Percentiles rank a stretch among this genome's conserved stretches.
These are phyloP conservation scores for Colletotrichum coccodes DNA, from an alignment of 2,329 filamentous ascomycete genomes.

Conservation along the genomic window DNA sequence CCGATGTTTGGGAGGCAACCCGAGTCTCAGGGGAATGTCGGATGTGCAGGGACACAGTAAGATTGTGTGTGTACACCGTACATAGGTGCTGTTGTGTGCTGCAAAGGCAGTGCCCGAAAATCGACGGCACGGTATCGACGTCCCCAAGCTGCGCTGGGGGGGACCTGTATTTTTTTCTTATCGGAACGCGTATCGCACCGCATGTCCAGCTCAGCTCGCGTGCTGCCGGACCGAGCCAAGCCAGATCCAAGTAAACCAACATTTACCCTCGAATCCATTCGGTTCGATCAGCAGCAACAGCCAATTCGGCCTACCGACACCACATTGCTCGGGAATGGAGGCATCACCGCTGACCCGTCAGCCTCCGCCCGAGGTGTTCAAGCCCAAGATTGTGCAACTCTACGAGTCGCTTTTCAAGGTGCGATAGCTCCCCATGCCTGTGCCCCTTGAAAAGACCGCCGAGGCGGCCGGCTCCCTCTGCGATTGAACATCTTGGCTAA, in stretches of 20 bases:
- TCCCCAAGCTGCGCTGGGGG: background rate
- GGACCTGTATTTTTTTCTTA: slow-evolving; percentile 2
- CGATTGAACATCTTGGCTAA: background rate
- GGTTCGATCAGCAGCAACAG: background rate
- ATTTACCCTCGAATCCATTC: background rate
- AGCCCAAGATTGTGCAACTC: slow-evolving; percentile 91
- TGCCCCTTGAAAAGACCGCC: background rate
- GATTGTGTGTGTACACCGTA: too few species aligned
- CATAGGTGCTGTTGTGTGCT: fast-evolving
- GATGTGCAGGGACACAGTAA: background rate
- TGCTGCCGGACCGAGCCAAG: background rate
- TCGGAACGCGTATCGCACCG: slow-evolving; percentile 24
- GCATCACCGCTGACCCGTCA: slow-evolving; percentile 94
- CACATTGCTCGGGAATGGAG: slow-evolving; percentile 69
- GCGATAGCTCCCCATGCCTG: slow-evolving; percentile 31
- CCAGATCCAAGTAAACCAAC: background rate
- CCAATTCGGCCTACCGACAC: background rate
- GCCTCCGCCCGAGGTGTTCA: slow-evolving; percentile 87
- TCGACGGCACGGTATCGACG: background rate
- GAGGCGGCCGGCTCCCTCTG: background rate
- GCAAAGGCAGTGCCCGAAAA: too few species aligned
- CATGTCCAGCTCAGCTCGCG: background rate
- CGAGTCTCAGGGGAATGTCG: background rate
- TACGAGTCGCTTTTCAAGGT: slow-evolving; percentile 88
- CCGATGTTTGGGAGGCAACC: background rate